Evolutionary conservation across 441 rosid species (phyloP).

Genomic region (Lepidium campestre): DNA sequence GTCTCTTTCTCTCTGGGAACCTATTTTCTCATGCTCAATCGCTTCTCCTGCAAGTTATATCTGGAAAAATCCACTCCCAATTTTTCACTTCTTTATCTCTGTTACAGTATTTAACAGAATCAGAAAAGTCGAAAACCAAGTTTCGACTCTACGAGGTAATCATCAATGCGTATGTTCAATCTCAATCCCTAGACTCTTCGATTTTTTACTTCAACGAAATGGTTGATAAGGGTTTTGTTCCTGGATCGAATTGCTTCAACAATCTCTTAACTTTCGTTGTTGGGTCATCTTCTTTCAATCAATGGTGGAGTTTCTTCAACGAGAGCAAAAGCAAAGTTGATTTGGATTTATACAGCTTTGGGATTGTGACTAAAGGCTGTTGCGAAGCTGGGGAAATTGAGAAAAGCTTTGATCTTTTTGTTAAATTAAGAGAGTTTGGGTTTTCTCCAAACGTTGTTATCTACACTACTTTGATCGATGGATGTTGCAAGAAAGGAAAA

Average conservation of each 20-base stretch:
- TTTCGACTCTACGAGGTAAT: conserved; percentile 44
- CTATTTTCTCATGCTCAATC: conserved; percentile 39
- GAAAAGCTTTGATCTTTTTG: conserved; percentile 42
- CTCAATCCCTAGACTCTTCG: conserved; percentile 36
- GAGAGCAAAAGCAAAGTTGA: conserved; percentile 26
- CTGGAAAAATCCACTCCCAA: conserved; percentile 38
- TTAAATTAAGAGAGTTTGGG: conserved; percentile 41
- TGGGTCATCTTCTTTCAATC: conserved; percentile 34
- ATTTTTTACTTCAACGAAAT: conserved; percentile 43
- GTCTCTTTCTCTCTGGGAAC: conserved; percentile 39
- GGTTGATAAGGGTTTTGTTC: conserved; percentile 40
- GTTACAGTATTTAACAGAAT: conserved; percentile 35
- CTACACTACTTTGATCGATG: conserved; percentile 75
- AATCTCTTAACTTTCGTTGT: conserved; percentile 36
- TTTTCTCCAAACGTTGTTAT: conserved; percentile 53
- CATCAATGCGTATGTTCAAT: conserved; percentile 44
- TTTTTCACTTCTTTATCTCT: conserved; percentile 45
- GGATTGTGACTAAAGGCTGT: conserved; percentile 67
- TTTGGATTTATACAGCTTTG: conserved; percentile 60
- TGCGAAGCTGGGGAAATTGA: conserved; percentile 53
- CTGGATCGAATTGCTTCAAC: conserved; percentile 41
- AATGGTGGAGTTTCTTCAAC: conserved; percentile 42
- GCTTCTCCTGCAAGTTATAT: conserved; percentile 41
- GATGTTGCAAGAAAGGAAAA: conserved; percentile 68
- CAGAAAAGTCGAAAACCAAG: conserved; percentile 9